Percentiles rank a stretch among this genome's conserved stretches.
Evolutionary conservation across 371 early-diverging fungal species (phyloP).

Genomic region (Polyrhizophydium stewartii): DNA sequence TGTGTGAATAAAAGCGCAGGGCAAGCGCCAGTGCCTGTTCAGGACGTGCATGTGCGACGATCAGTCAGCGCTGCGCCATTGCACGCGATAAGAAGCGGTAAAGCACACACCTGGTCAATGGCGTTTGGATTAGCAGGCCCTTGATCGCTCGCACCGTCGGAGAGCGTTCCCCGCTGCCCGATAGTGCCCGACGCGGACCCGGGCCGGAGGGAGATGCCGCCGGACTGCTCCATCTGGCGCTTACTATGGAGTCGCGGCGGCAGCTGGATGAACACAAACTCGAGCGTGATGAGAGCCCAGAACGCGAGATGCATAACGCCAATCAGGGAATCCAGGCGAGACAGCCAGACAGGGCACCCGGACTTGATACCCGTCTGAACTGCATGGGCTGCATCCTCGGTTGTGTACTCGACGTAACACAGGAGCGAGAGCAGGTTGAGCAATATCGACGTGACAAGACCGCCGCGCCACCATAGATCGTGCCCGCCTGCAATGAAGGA

Average conservation of each 20-base stretch:
- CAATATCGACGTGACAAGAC: slow-evolving; percentile 35
- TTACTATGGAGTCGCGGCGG: slow-evolving; percentile 48
- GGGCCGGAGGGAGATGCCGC: too few species aligned
- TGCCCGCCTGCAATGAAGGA: slow-evolving; percentile 36
- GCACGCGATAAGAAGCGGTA: too few species aligned
- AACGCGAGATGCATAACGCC: slow-evolving; percentile 34
- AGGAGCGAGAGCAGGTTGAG: slow-evolving; percentile 22
- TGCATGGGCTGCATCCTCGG: neutral
- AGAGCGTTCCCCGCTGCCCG: too few species aligned
- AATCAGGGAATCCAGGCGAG: neutral
- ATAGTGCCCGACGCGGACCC: too few species aligned
- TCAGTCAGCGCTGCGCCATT: too few species aligned
- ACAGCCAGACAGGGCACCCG: neutral
- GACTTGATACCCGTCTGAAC: neutral
- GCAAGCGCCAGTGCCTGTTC: neutral
- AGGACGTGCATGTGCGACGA: too few species aligned
- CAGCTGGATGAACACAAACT: slow-evolving; percentile 51
- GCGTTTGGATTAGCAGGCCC: too few species aligned
- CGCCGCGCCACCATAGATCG: slow-evolving; percentile 49
- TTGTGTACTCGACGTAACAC: neutral
- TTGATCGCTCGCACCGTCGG: too few species aligned
- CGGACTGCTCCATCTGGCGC: slow-evolving; percentile 2
- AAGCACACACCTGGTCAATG: too few species aligned
- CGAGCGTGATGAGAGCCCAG: slow-evolving; percentile 34
- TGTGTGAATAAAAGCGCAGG: neutral